A percentile compares a stretch with the other conserved stretches of the same genome.
These are phyloP conservation scores for Sphaerulina vaccinii DNA, from an alignment of 2,329 filamentous ascomycete species.

Conservation along the genomic window DNA sequence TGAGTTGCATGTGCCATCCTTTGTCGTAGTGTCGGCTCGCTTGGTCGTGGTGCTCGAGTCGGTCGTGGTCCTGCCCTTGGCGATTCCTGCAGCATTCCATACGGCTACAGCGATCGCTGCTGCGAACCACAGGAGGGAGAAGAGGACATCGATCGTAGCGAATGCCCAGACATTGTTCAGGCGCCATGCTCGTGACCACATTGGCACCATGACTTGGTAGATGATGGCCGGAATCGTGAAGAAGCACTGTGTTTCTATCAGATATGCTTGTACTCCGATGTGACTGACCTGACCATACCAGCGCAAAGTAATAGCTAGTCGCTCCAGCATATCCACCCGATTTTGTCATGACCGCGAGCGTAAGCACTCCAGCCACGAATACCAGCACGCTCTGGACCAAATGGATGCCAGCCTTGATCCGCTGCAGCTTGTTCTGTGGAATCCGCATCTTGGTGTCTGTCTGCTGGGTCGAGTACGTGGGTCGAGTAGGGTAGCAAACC, in stretches of 20 bases:
- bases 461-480: not conserved
- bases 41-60: constrained; percentile 11
- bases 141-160: constrained; percentile 55
- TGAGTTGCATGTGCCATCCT: constrained; percentile 51
- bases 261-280: not conserved
- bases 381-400: constrained; percentile 55
- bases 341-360: constrained; percentile 59
- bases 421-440: constrained; percentile 50
- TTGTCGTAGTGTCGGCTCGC: constrained; percentile 20
- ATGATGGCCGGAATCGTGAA: constrained; percentile 57
- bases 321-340: constrained; percentile 54
- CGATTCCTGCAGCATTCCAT: constrained; percentile 57
- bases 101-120: constrained; percentile 57
- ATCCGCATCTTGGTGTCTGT: constrained; percentile 40
- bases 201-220: constrained; percentile 60
- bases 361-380: constrained; percentile 58
- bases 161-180: constrained; percentile 63
- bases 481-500: not conserved
- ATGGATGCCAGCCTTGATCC: constrained; percentile 58
- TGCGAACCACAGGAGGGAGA: constrained; percentile 58
- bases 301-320: constrained; percentile 56
- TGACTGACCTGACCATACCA: constrained; percentile 46
- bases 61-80: constrained; percentile 46
- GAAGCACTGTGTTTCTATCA: constrained; percentile 52
- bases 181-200: constrained; percentile 58